Base-by-base conservation (phyloP, 192 early-diverging fungal genomes). In the Linnemannia exigua region DNA sequence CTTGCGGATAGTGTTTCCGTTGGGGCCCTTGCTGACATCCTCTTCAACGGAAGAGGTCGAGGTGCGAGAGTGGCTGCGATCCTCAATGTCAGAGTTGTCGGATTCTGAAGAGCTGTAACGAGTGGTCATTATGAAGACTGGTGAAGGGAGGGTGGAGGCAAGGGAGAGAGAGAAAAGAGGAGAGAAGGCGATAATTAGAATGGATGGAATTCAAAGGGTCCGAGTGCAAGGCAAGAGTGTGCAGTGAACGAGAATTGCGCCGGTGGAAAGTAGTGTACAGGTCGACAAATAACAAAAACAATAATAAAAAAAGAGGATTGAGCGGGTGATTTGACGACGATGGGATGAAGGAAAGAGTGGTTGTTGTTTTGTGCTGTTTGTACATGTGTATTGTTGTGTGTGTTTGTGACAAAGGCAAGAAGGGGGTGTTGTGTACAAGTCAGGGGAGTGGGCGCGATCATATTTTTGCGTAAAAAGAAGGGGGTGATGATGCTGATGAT, bases 31-130 rank as follows among this genome's bases (percentile, higher is more conserved):
- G 35, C 82, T 89, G 75, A 87, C 81, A 16, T 90, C 90, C 28
- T 88, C 75, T 33, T 91, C 90, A 28, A 89, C 83, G 0, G 90
- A 89, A 4, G 91, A 89, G 14, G 89, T 88, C 36, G 90, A 89
- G 77, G 88, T 89, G 72, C 87, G 91, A 35, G 90, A 89, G 77
- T 89, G 90, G 63, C 79, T 87, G 37, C 81, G 80, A 36, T 73
- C 84, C 37, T 77, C 81, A 14, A 81, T 73, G 50, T 82, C 79
- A 35, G 77, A 76, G 52, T 78, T 74, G 3, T 87, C 75, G 35
- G 84, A 76, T 46, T 77, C 80, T 79, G 85, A 87, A 28, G 72
- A 79, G 80, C 72, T 75, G 68, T 74, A 48, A 48, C 67, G 74
- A 44, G 77, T 85, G 70, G 83, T 85, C 83, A 85, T 85, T 85